Evolutionary conservation across 1,284 basidiomycete species (phyloP), one percentile per base, ranked within the genome.

Genomic region (Sparassis latifolia): DNA sequence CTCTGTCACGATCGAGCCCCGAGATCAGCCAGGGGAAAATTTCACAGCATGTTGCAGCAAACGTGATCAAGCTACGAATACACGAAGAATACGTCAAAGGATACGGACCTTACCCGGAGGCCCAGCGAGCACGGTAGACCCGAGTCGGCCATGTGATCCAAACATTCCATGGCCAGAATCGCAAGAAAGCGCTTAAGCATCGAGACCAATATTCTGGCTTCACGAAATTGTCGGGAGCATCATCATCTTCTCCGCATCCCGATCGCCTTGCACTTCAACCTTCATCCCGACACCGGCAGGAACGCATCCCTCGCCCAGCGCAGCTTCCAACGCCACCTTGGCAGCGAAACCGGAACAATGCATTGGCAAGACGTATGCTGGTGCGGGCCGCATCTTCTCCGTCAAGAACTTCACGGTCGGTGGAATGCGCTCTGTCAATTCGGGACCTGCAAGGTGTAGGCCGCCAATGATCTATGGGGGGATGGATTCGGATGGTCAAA

Each of bases 261-360:
- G 62, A 54, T 71, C 67, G 7, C 77, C 78, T 10, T 60, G 55
- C 9, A 88, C 60, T 9, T 80, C 71, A 2, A 89, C 75, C 56
- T 74, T 81, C 31, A 83, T 75, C 6, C 89, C 89, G 1, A 84
- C 82, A 2, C 88, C 87, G 3, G 81, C 84, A 0, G 87, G 85
- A 9, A 90, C 85, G 59, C 84, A 85, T 1, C 79, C 80, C 45
- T 86, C 79, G 20, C 87, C 89, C 10, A 92, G 71, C 2, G 77
- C 85, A 5, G 68, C 66, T 59, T 83, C 79, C 55, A 92, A 66
- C 3, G 82, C 84, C 1, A 86, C 64, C 62, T 91, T 88, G 31
- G 77, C 77, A 33, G 76, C 74, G 60, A 91, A 87, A 0, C 89
- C 89, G 1, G 86, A 80, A 58, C 89, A 92, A 65, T 92, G 90